phyloP scores from a whole-genome alignment of 140 eudicot genomes.

The Bidens hawaiensis region DNA sequence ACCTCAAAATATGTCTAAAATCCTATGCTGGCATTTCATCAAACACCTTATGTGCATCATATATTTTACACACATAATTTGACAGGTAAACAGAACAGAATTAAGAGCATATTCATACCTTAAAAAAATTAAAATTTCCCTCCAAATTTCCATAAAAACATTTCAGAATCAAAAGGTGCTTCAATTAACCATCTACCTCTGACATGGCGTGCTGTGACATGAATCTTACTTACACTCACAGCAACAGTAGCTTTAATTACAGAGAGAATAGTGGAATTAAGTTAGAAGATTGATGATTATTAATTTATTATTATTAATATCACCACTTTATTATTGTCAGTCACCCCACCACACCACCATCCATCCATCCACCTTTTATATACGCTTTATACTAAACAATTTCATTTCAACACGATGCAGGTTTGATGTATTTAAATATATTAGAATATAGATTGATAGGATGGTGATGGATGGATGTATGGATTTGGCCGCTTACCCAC shows the following conservation, averaged over 20 bases:
- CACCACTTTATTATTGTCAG: too few relatives aligned
- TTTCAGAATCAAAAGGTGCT: constrained; percentile 31
- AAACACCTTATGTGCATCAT: constrained; percentile 8
- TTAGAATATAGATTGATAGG: too few relatives aligned
- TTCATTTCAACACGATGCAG: constrained; percentile 1
- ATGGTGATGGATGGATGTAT: not conserved
- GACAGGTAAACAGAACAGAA: not conserved
- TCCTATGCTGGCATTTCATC: not conserved
- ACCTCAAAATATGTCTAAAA: not conserved
- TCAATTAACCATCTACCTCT: too few relatives aligned
- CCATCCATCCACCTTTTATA: too few relatives aligned
- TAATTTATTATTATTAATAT: constrained; percentile 14
- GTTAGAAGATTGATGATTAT: constrained; percentile 20
- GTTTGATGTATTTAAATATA: constrained; percentile 10
- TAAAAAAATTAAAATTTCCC: too few relatives aligned
- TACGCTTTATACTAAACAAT: too few relatives aligned
- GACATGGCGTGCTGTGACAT: too few relatives aligned
- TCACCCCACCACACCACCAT: too few relatives aligned
- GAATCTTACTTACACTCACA: constrained; percentile 9
- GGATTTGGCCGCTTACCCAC: constrained; percentile 54
- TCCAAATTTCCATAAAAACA: too few relatives aligned
- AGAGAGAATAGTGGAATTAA: too few relatives aligned
- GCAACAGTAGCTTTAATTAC: constrained; percentile 11
- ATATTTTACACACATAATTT: not conserved
- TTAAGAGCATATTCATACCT: constrained; percentile 29